Evolutionary conservation across 306 rosid species (phyloP).

Genomic region (Citrullus colocynthis): DNA sequence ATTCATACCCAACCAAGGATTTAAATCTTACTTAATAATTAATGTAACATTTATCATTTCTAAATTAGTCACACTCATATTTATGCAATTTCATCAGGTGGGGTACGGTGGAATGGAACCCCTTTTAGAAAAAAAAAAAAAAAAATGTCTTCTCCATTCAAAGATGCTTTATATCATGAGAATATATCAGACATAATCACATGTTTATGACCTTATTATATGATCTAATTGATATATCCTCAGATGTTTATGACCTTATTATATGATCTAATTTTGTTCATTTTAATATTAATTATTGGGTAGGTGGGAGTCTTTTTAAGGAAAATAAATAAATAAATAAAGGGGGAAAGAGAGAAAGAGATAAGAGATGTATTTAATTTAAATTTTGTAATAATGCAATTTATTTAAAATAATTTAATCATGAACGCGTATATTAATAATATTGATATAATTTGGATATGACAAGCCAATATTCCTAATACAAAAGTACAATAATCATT

Average conservation of each 20-base stretch:
- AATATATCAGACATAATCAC: not conserved
- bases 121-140: too few species aligned
- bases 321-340: not conserved
- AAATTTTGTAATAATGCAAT: not conserved
- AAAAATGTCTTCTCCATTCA: not conserved
- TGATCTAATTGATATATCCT: not conserved
- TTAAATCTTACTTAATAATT: not conserved
- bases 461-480: not conserved
- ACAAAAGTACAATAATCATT: not conserved
- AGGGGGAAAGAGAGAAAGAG: not conserved
- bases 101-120: not conserved
- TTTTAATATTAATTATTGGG: not conserved
- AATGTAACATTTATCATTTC: not conserved
- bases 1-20: not conserved
- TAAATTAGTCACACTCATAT: not conserved
- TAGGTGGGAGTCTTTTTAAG: not conserved
- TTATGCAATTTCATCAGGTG: not conserved
- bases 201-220: not conserved
- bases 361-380: not conserved
- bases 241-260: not conserved
- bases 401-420: not conserved
- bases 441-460: not conserved
- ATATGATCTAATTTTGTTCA: not conserved
- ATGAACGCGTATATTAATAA: not conserved
- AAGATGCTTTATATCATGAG: not conserved